phyloP scores from a whole-genome alignment of 176 grass and related monocot genomes.

The Ampelocalamus luodianensis region DNA sequence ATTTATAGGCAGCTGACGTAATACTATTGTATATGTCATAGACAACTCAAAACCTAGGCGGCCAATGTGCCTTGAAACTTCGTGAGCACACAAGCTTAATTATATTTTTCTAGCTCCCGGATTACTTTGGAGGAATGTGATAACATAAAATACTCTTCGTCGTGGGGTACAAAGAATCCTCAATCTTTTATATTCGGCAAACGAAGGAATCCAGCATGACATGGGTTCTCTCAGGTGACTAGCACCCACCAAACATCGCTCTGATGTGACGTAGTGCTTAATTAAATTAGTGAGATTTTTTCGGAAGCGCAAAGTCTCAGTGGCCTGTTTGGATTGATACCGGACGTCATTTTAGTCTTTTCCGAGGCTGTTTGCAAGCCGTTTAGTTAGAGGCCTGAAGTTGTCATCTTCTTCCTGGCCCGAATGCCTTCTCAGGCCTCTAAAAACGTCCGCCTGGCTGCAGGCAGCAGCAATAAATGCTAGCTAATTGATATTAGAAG shows the following conservation, averaged over 20 bases:
- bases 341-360: no score
- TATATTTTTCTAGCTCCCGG: not conserved
- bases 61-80: not conserved
- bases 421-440: no score
- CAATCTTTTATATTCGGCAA: not conserved
- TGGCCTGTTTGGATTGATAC: no score
- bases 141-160: not conserved
- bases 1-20: no score
- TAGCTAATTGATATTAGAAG: no score
- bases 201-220: constrained; percentile 29
- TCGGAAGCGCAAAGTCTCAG: no score
- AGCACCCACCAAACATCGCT: not conserved
- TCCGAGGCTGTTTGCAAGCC: no score
- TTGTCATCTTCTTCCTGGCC: no score
- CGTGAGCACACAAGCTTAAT: not conserved
- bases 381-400: no score
- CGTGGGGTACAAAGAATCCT: constrained; percentile 3
- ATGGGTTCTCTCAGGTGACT: constrained; percentile 40
- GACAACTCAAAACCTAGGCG: not conserved
- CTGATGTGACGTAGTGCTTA: constrained; percentile 29
- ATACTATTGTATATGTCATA: no score
- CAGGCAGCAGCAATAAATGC: no score
- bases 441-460: no score
- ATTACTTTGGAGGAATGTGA: constrained; percentile 6
- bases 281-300: not conserved